These are phyloP conservation scores for Otatea glauca DNA, from an alignment of 176 grass and related monocot species.

Conservation along the genomic window DNA sequence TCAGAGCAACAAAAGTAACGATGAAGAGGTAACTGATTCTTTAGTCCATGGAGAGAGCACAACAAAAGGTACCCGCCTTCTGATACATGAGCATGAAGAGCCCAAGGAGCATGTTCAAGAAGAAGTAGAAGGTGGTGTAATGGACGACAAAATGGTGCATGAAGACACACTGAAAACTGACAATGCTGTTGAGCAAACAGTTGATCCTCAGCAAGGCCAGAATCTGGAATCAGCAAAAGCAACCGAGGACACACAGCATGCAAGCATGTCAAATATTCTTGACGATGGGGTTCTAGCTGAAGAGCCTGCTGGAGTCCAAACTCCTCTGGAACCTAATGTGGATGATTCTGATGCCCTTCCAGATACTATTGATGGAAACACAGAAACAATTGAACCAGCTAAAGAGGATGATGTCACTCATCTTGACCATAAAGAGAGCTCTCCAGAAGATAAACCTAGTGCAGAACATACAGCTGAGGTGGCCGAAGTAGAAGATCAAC, in stretches of 20 bases:
- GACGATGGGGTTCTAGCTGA: slow-evolving; percentile 34
- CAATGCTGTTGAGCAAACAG: slow-evolving; percentile 26
- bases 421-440: slow-evolving; percentile 29
- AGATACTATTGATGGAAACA: slow-evolving; percentile 30
- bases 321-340: slow-evolving; percentile 16
- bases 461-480: slow-evolving; percentile 18
- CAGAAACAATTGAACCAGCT: slow-evolving; percentile 28
- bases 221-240: slow-evolving; percentile 39
- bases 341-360: slow-evolving; percentile 17
- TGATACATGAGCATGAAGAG: slow-evolving; percentile 36
- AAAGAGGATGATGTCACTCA: neutral
- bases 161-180: slow-evolving; percentile 33
- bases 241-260: slow-evolving; percentile 29
- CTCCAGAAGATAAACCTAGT: slow-evolving; percentile 26
- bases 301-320: slow-evolving; percentile 7
- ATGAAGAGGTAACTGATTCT: slow-evolving; percentile 30
- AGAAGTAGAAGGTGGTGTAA: slow-evolving; percentile 32
- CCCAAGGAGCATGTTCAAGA: slow-evolving; percentile 21
- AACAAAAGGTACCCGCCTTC: slow-evolving; percentile 39
- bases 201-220: slow-evolving; percentile 26
- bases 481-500: slow-evolving; percentile 38
- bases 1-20: slow-evolving; percentile 30
- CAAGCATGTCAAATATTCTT: slow-evolving; percentile 14
- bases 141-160: slow-evolving; percentile 11
- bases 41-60: slow-evolving; percentile 38